Conservation (phyloP, 805 yeast genomes). For the Pichia exigua region DNA sequence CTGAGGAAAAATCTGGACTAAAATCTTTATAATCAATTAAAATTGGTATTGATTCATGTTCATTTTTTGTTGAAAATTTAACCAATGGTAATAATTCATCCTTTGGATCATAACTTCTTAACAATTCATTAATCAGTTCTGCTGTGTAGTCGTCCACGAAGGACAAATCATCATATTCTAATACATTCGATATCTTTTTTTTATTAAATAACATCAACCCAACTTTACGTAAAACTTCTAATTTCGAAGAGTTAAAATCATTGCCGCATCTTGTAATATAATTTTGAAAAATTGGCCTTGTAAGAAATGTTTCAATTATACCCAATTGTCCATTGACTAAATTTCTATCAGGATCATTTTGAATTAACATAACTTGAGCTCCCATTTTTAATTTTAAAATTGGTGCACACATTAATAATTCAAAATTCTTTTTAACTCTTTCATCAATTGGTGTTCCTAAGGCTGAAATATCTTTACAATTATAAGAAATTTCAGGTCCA, state of each 20-base stretch:
- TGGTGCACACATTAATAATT: slow-evolving; percentile 62
- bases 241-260: slow-evolving; percentile 4
- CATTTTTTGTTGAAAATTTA: slow-evolving; percentile 33
- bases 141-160: slow-evolving; percentile 6
- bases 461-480: slow-evolving; percentile 33
- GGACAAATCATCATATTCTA: slow-evolving; percentile 1
- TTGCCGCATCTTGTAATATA: slow-evolving; percentile 11
- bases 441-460: slow-evolving; percentile 7
- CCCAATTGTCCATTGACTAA: slow-evolving; percentile 93
- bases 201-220: not conserved
- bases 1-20: slow-evolving; percentile 17
- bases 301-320: slow-evolving; percentile 49
- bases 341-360: slow-evolving; percentile 54
- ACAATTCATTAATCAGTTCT: slow-evolving; percentile 16
- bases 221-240: slow-evolving; percentile 8
- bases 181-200: slow-evolving; percentile 1
- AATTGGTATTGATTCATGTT: slow-evolving; percentile 18
- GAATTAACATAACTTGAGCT: slow-evolving; percentile 92
- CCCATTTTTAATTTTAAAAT: slow-evolving; percentile 61
- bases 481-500: slow-evolving; percentile 39
- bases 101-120: slow-evolving; percentile 17
- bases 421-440: slow-evolving; percentile 17
- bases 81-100: slow-evolving; percentile 36
- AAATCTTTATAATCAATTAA: slow-evolving; percentile 31
- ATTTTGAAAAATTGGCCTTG: slow-evolving; percentile 21